These are phyloP conservation scores for Chalciporus chontae DNA, from an alignment of 768 basidiomycete species.

Conservation along the genomic window DNA sequence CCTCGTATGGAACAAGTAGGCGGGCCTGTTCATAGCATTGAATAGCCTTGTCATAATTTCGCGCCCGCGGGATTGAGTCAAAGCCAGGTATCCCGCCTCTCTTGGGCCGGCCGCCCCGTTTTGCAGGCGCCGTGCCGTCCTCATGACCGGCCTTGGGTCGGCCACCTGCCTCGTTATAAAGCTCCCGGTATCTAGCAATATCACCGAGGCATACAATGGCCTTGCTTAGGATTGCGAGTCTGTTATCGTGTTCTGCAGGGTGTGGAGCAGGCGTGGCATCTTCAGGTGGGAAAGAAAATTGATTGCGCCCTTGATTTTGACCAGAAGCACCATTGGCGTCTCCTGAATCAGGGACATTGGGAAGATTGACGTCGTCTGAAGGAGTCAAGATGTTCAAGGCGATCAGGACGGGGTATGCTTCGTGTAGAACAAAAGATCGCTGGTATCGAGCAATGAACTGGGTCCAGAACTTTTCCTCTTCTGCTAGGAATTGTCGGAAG, in stretches of 20 bases:
- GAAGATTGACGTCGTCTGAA: constrained; percentile 34
- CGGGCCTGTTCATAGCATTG: constrained; percentile 86
- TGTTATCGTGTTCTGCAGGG: constrained; percentile 42
- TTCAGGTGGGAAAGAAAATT: constrained; percentile 62
- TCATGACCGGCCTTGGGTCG: constrained; percentile 68
- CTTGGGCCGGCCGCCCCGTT: constrained; percentile 43
- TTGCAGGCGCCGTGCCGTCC: constrained; percentile 38
- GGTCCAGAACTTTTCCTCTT: constrained; percentile 91
- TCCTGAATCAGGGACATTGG: constrained; percentile 20
- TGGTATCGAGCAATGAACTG: constrained; percentile 74
- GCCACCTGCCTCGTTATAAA: constrained; percentile 73
- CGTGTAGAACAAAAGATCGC: constrained; percentile 65
- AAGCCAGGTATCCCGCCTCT: constrained; percentile 43
- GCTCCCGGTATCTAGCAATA: constrained; percentile 89
- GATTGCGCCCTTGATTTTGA: constrained; percentile 46
- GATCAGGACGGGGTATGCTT: constrained; percentile 55
- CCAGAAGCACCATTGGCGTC: constrained; percentile 19
- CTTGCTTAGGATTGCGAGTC: constrained; percentile 80
- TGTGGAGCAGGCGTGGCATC: constrained; percentile 40
- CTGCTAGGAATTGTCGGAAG: constrained; percentile 85
- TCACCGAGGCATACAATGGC: constrained; percentile 91
- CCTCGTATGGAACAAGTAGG: constrained; percentile 78
- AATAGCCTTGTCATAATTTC: constrained; percentile 72
- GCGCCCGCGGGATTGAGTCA: constrained; percentile 50
- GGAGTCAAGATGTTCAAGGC: constrained; percentile 51